Percentiles rank a stretch among this genome's conserved stretches.
These are phyloP conservation scores for Arthromyces matolae DNA, from an alignment of 768 basidiomycete genomes.

Conservation along the genomic window DNA sequence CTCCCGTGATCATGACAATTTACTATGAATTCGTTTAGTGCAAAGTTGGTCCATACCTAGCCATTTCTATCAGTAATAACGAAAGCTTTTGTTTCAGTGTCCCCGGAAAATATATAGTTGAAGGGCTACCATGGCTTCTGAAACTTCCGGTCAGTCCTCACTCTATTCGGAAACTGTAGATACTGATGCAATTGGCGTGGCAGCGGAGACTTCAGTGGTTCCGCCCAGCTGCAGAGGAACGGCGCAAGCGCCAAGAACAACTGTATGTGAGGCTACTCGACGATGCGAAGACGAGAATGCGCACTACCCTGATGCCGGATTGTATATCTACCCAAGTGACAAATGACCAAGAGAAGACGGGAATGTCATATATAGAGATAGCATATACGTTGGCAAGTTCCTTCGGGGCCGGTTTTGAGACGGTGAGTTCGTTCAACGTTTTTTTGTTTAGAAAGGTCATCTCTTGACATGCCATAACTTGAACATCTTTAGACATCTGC, in stretches of 20 bases:
- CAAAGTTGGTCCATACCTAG: no score
- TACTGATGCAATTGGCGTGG: background rate
- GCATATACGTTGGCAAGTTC: conserved; percentile 43
- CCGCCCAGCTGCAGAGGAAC: conserved; percentile 35
- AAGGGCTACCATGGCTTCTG: conserved; percentile 45
- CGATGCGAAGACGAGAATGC: conserved; percentile 41
- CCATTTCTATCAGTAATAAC: no score
- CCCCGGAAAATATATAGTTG: conserved; percentile 46
- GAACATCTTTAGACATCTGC: conserved; percentile 5
- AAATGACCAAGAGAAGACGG: conserved; percentile 32
- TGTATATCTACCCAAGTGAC: conserved; percentile 38
- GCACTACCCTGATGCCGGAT: conserved; percentile 33
- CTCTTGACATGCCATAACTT: background rate
- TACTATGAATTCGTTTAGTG: no score
- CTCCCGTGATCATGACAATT: no score
- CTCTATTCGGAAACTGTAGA: background rate
- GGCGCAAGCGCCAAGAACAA: conserved; percentile 33
- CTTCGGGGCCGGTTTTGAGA: conserved; percentile 46
- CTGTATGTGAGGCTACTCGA: conserved; percentile 37
- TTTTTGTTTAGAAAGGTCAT: background rate
- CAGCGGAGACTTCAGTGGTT: conserved; percentile 42
- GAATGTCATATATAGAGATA: conserved; percentile 39
- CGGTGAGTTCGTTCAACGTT: background rate
- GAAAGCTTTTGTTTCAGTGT: conserved; percentile 30
- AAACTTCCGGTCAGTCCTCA: conserved; percentile 34